These are phyloP conservation scores for Colletotrichum tropicale DNA, from an alignment of 2,329 filamentous ascomycete species.

Conservation along the genomic window DNA sequence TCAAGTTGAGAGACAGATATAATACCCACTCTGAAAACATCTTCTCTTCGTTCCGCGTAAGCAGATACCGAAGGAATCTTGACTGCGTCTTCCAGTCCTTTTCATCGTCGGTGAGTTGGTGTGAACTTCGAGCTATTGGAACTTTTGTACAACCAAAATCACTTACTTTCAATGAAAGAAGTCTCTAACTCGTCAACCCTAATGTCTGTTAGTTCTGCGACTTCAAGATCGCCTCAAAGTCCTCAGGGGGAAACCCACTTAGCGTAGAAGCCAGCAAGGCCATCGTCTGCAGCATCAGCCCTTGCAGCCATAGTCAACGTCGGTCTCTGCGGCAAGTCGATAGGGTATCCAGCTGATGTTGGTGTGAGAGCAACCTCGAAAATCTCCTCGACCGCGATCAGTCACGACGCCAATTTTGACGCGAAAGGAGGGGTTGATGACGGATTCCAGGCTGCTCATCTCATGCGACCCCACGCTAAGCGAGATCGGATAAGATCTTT, in stretches of 20 bases:
- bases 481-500: not conserved
- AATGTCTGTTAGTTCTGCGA: not conserved
- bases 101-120: not conserved
- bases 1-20: not conserved
- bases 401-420: not conserved
- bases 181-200: constrained; percentile 10
- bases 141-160: not conserved
- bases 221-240: not conserved
- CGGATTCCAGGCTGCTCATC: not conserved
- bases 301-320: not conserved
- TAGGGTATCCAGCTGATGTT: not conserved
- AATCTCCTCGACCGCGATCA: not conserved
- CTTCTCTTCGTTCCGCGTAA: constrained; percentile 83
- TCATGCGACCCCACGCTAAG: not conserved
- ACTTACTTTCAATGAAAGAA: constrained; percentile 4
- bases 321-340: not conserved
- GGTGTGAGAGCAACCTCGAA: not conserved
- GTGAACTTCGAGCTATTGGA: not conserved
- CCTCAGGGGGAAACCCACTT: not conserved
- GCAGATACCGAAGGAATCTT: constrained; percentile 96
- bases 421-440: constrained; percentile 6
- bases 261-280: not conserved
- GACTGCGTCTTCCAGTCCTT: constrained; percentile 78
- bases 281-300: not conserved
- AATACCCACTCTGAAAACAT: constrained; percentile 73